phyloP scores from a whole-genome alignment of 2,329 filamentous ascomycete species.

The Cercospora janseana region DNA sequence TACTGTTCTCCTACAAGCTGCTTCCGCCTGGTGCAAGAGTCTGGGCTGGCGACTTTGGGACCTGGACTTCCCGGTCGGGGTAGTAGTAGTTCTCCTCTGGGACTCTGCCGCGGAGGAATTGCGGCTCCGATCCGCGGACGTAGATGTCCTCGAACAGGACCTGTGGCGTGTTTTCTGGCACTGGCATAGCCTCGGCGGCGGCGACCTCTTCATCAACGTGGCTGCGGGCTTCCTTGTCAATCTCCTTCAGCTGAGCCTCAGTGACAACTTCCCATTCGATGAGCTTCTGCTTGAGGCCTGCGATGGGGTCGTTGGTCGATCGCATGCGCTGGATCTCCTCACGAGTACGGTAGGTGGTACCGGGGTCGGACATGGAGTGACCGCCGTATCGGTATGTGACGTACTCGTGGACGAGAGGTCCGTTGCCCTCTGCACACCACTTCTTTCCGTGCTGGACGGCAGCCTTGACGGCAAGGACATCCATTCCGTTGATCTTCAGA shows the following conservation, averaged over 20 bases:
- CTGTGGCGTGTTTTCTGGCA: slow-evolving; percentile 72
- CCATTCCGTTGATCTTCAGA: slow-evolving; percentile 99
- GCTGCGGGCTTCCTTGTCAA: slow-evolving; percentile 89
- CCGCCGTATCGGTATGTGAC: slow-evolving; percentile 99
- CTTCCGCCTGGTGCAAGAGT: slow-evolving; percentile 24
- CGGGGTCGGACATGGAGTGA: slow-evolving; percentile 99
- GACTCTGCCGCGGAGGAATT: slow-evolving; percentile 82
- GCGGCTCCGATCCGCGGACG: slow-evolving; percentile 80
- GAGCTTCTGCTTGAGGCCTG: slow-evolving; percentile 96
- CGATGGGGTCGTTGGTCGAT: slow-evolving; percentile 96
- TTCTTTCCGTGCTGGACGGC: slow-evolving; percentile 93
- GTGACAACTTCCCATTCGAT: slow-evolving; percentile 88
- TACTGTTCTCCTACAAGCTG: slow-evolving; percentile 12
- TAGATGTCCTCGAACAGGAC: slow-evolving; percentile 98
- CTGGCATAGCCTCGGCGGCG: slow-evolving; percentile 80
- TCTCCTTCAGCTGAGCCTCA: slow-evolving; percentile 92
- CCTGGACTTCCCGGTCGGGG: slow-evolving; percentile 33
- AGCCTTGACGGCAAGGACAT: slow-evolving; percentile 95
- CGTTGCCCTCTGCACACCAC: slow-evolving; percentile 77
- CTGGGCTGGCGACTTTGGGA: slow-evolving; percentile 34
- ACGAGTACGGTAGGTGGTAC: slow-evolving; percentile 95
- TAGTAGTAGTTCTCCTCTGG: slow-evolving; percentile 91
- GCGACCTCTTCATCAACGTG: slow-evolving; percentile 88
- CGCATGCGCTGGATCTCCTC: slow-evolving; percentile 99
- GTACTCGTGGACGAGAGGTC: slow-evolving; percentile 95